Evolutionary conservation across 2,329 filamentous ascomycete species (phyloP).

Genomic region (Aspergillus sp.): DNA sequence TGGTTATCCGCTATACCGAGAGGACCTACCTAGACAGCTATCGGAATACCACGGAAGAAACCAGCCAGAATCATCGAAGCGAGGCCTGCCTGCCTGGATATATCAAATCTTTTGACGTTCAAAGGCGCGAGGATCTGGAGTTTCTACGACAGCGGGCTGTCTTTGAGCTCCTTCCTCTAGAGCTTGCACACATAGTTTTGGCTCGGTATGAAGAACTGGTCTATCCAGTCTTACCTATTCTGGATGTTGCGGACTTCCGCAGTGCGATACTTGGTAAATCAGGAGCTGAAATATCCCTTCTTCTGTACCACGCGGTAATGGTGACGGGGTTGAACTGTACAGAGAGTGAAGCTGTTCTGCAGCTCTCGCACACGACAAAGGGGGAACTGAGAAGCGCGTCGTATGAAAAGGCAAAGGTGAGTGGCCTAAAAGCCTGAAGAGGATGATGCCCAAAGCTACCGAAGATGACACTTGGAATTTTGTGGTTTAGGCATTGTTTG

Average conservation of each 20-base stretch:
- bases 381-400: background rate
- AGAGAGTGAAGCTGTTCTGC: background rate
- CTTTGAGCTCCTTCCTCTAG: background rate
- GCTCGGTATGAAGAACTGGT: background rate
- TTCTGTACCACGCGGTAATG: background rate
- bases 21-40: too few relatives aligned
- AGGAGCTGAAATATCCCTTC: background rate
- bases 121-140: background rate
- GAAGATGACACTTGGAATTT: background rate
- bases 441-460: too few relatives aligned
- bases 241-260: background rate
- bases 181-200: background rate
- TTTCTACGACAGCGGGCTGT: background rate
- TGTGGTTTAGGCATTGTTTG: background rate
- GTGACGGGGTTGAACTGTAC: background rate
- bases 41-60: background rate
- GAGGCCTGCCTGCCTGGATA: background rate
- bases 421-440: background rate
- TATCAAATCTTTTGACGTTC: background rate
- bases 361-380: background rate
- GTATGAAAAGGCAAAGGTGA: conserved; percentile 2
- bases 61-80: background rate
- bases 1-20: too few relatives aligned
- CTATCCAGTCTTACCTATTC: background rate
- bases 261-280: background rate